A percentile compares a stretch with the other conserved stretches of the same genome.
These are phyloP conservation scores for Spiraea crenata DNA, from an alignment of 331 rosid genomes.

Conservation along the genomic window DNA sequence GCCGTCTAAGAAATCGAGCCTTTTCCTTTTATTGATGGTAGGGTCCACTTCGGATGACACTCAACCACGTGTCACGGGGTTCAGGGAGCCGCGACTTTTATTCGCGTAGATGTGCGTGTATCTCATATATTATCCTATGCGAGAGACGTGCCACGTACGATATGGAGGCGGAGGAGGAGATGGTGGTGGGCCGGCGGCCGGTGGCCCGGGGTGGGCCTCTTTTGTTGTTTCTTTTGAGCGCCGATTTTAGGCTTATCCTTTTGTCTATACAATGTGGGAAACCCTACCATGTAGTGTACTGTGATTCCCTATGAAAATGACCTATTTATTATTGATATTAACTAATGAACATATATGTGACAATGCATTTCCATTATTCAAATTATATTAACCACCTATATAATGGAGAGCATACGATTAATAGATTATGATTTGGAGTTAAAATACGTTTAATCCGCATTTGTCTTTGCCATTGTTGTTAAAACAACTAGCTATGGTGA, in stretches of 20 bases:
- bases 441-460: too few relatives aligned
- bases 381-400: not conserved
- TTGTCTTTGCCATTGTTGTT: too few relatives aligned
- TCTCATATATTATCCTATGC: not conserved
- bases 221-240: constrained; percentile 1
- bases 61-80: constrained; percentile 18
- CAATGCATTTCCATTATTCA: not conserved
- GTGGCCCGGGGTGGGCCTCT: not conserved
- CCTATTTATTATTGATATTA: not conserved
- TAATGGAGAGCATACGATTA: too few relatives aligned
- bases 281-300: not conserved
- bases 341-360: not conserved
- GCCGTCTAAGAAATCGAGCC: constrained; percentile 19
- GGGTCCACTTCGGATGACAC: not conserved
- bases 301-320: not conserved
- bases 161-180: not conserved
- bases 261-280: not conserved
- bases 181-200: not conserved
- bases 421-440: too few relatives aligned
- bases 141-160: not conserved
- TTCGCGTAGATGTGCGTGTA: not conserved
- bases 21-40: not conserved
- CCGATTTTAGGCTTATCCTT: constrained; percentile 7
- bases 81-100: constrained; percentile 5
- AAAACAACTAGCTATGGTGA: too few relatives aligned